Conservation (phyloP, 2,329 filamentous ascomycete genomes). For the Venturia carpophila region DNA sequence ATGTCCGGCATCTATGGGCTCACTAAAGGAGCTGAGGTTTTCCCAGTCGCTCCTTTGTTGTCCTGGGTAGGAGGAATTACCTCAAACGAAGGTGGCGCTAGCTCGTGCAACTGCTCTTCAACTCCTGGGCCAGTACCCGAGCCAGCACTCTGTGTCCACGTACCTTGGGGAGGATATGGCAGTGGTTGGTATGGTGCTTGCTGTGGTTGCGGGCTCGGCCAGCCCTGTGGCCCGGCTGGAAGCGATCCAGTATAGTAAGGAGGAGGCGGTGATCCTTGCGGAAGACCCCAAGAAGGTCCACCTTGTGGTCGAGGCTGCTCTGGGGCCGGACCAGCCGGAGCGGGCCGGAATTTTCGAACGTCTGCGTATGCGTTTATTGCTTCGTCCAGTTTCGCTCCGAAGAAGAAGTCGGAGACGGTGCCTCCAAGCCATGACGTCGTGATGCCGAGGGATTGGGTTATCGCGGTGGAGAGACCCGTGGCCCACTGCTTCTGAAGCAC, state of each 20-base stretch:
- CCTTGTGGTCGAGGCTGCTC: not conserved
- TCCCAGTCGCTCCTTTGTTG: too few relatives aligned
- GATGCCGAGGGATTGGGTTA: slow-evolving; percentile 1
- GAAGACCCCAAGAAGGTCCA: not conserved
- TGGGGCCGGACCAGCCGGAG: not conserved
- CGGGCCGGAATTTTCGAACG: not conserved
- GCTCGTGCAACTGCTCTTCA: too few relatives aligned
- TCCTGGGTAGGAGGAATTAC: too few relatives aligned
- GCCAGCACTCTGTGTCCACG: too few relatives aligned
- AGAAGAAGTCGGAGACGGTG: slow-evolving; percentile 2
- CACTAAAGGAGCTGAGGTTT: too few relatives aligned
- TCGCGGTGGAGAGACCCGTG: not conserved
- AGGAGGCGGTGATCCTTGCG: not conserved
- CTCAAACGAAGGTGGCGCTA: too few relatives aligned
- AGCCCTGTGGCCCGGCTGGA: not conserved
- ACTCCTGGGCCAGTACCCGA: too few relatives aligned
- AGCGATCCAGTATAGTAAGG: not conserved
- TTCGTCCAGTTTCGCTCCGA: not conserved
- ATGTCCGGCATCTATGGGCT: too few relatives aligned
- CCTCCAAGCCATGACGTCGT: slow-evolving; percentile 2
- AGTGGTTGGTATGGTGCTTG: too few relatives aligned
- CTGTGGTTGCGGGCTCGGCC: too few relatives aligned
- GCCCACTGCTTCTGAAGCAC: not conserved
- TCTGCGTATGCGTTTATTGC: not conserved
- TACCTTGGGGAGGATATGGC: too few relatives aligned